These are phyloP conservation scores for Quercus bicolor DNA, from an alignment of 306 rosid genomes.

Conservation along the genomic window DNA sequence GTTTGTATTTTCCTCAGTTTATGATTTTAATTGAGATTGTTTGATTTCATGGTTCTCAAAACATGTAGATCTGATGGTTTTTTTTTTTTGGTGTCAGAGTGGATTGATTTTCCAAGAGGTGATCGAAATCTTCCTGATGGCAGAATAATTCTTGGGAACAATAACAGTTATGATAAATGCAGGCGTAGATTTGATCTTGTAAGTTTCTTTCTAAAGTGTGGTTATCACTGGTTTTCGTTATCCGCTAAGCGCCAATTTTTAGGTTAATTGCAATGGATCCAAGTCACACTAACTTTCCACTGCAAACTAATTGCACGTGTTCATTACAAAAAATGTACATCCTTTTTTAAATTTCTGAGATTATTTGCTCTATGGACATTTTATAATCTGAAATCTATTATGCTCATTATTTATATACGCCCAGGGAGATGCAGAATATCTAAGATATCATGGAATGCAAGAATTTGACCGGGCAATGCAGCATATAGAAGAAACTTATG, in stretches of 20 bases:
- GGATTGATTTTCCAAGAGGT: constrained; percentile 98
- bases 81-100: constrained; percentile 51
- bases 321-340: not conserved
- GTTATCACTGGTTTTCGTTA: not conserved
- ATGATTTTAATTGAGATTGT: constrained; percentile 3
- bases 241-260: not conserved
- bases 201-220: constrained; percentile 23
- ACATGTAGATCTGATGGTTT: constrained; percentile 17
- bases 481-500: constrained; percentile 79
- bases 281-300: not conserved
- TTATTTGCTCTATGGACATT: not conserved
- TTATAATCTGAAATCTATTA: constrained; percentile 5
- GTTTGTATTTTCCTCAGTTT: not conserved
- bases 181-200: constrained; percentile 98
- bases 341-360: not conserved
- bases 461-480: constrained; percentile 98
- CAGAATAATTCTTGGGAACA: constrained; percentile 59
- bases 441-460: constrained; percentile 88
- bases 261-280: not conserved
- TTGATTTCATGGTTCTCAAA: constrained; percentile 1
- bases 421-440: constrained; percentile 80
- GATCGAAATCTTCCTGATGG: constrained; percentile 74
- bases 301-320: not conserved
- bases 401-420: constrained; percentile 25
- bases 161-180: constrained; percentile 78